A percentile compares a stretch with the other conserved stretches of the same genome.
Conservation (phyloP, 768 basidiomycete species). For the Lentinula guzmanii region DNA sequence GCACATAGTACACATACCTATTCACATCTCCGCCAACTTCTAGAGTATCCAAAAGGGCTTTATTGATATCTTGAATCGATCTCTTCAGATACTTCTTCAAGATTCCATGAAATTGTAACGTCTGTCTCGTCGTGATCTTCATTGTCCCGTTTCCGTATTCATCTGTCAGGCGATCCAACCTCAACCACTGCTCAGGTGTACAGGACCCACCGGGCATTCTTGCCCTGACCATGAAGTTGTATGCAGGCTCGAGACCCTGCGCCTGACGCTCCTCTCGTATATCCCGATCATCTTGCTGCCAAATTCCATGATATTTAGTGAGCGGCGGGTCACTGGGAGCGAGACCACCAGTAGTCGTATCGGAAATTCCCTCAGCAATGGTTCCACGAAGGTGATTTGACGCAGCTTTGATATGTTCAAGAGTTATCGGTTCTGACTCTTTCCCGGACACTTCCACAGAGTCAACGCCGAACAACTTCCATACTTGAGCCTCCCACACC, state of each 20-base stretch:
- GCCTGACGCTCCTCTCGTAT: slow-evolving; percentile 93
- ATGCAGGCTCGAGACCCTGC: slow-evolving; percentile 92
- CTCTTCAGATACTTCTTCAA: slow-evolving; percentile 96
- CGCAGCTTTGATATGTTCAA: slow-evolving; percentile 99
- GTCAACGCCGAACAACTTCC: slow-evolving; percentile 95
- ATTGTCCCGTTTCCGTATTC: slow-evolving; percentile 91
- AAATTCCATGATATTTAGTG: slow-evolving; percentile 97
- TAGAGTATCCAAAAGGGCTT: slow-evolving; percentile 84
- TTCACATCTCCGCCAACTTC: slow-evolving; percentile 99
- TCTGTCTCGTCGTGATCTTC: slow-evolving; percentile 96
- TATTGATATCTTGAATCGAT: slow-evolving; percentile 95
- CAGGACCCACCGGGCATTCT: slow-evolving; percentile 97
- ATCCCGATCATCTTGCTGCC: slow-evolving; percentile 97
- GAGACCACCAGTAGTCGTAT: slow-evolving; percentile 84
- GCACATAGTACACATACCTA: slow-evolving; percentile 52
- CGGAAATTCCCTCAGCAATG: slow-evolving; percentile 85
- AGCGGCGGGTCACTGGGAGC: slow-evolving; percentile 88
- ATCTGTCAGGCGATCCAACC: slow-evolving; percentile 95
- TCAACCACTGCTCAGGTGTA: slow-evolving; percentile 84
- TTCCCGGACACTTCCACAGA: slow-evolving; percentile 81
- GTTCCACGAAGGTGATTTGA: slow-evolving; percentile 92
- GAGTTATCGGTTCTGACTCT: slow-evolving; percentile 97
- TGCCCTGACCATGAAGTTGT: slow-evolving; percentile 97
- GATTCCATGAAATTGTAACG: slow-evolving; percentile 99
- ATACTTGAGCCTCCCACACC: slow-evolving; percentile 84